These are phyloP conservation scores for Otatea glauca DNA, from an alignment of 176 grass and related monocot species.

Conservation along the genomic window DNA sequence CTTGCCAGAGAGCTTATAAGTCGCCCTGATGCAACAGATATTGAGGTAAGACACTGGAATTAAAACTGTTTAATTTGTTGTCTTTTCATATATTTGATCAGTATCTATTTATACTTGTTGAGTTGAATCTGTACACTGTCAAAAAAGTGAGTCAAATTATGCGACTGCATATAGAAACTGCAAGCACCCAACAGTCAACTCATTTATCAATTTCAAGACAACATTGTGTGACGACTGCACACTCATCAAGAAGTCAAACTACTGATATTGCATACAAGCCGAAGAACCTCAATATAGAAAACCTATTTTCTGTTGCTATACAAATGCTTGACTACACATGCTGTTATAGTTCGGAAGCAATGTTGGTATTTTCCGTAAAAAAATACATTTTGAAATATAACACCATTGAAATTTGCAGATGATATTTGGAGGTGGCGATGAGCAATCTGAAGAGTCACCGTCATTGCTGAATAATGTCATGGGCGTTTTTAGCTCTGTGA, in stretches of 20 bases:
- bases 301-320: neutral
- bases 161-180: neutral
- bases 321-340: conserved; percentile 21
- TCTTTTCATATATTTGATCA: neutral
- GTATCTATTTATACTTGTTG: conserved; percentile 15
- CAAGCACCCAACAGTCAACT: neutral
- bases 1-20: conserved; percentile 74
- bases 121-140: neutral
- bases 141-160: conserved; percentile 19
- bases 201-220: neutral
- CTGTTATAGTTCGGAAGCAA: neutral
- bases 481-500: conserved; percentile 71
- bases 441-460: conserved; percentile 63
- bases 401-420: conserved; percentile 47
- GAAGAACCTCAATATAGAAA: neutral
- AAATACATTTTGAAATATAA: neutral
- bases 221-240: neutral
- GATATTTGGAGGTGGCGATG: conserved; percentile 67
- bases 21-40: conserved; percentile 77
- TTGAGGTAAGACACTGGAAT: conserved; percentile 60
- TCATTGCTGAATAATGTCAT: conserved; percentile 76
- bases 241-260: conserved; percentile 6
- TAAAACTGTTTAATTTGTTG: neutral
- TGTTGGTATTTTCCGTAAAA: neutral
- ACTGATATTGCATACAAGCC: neutral